Base-by-base conservation (phyloP, 2,329 filamentous ascomycete genomes). In the Dryadomyces quercivorus region DNA sequence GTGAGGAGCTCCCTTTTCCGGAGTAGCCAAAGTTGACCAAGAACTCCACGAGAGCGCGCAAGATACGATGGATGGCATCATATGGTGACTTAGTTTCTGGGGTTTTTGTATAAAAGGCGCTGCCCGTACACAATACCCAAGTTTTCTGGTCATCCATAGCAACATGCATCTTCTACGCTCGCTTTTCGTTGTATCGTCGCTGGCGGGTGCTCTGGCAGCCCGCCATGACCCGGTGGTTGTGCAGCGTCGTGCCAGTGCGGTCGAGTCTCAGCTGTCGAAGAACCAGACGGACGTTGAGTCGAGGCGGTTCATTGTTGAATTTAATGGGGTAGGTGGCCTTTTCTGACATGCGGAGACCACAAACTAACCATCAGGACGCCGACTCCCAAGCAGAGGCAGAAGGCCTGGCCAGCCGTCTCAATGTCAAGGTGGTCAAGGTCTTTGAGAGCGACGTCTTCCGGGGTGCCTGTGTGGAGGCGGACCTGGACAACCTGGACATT, bases 401-500 rank as follows among this genome's bases (percentile, higher is more conserved):
- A 3, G 42, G 42, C 40, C 50, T 52, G 2, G 50, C 50, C 16
- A 46, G 40, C 50, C 50, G 50, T 13, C 50, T 45, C 40, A 52
- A 46, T 42, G 21, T 52, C 40, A 52, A 20, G n/a, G 50, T 52
- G 9, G 22, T 51, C 36, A 15, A 26, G 20, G 50, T 51, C 21
- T 51, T 52, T 16, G 21, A 22, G 21, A 46, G 40, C 42, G 38
- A 51, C 21, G 9, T 51, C 20, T 51, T 56, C 44, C 43, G 46
- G 42, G 55, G 48, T 48, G 47, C 53, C 51, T 51, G 50, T 38
- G 20, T 56, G 12, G 52, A 54, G 45, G 26, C 55, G 2, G 34
- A 47, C 34, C 26, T 21, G 46, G 51, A 50, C 48, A 56, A 56
- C 44, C 47, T 52, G 34, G 55, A 56, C 49, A 22, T 34, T 20